phyloP scores from a whole-genome alignment of 192 early-diverging fungal genomes.

The Linnemannia schmuckeri region DNA sequence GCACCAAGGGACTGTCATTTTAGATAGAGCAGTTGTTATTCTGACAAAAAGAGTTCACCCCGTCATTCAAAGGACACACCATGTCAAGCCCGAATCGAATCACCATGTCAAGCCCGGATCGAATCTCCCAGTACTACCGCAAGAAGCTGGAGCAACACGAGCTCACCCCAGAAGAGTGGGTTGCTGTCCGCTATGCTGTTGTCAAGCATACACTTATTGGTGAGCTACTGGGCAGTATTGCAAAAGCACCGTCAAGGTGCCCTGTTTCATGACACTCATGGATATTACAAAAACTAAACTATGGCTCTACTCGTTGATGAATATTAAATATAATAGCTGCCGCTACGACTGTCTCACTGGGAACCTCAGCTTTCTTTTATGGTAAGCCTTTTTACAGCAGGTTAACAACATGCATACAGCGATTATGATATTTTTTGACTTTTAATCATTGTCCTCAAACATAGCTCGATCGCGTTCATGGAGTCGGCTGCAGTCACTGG shows the following conservation, averaged over 20 bases:
- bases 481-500: conserved; percentile 16
- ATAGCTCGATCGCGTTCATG: conserved; percentile 37
- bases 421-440: not conserved
- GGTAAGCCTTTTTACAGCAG: conserved; percentile 11
- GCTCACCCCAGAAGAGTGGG: conserved; percentile 48
- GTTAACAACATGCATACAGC: not conserved
- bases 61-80: not conserved
- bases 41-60: no score
- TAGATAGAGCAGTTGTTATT: no score
- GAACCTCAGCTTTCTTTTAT: conserved; percentile 37
- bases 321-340: conserved; percentile 13
- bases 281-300: no score
- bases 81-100: conserved; percentile 24
- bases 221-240: not conserved
- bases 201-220: conserved; percentile 49
- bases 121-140: conserved; percentile 49
- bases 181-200: conserved; percentile 43
- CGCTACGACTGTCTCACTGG: conserved; percentile 38
- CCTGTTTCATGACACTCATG: not conserved
- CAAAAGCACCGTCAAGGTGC: not conserved
- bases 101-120: conserved; percentile 14
- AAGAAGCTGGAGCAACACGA: conserved; percentile 50
- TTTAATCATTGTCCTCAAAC: not conserved
- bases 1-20: no score
- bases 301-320: no score